phyloP scores from a whole-genome alignment of 2,329 filamentous ascomycete species.

The Microsporum canis region DNA sequence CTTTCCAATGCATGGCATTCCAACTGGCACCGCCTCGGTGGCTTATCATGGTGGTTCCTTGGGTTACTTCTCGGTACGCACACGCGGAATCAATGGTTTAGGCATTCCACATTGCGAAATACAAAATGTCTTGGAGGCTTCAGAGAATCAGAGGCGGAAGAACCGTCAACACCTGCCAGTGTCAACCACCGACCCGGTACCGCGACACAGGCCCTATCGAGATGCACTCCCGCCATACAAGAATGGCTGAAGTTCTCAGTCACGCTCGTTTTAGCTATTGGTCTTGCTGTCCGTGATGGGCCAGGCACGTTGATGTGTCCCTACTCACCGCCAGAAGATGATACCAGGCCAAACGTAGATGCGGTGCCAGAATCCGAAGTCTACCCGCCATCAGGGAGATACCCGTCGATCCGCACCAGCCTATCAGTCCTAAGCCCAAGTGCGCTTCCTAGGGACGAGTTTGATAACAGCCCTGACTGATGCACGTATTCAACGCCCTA shows the following conservation, averaged over 20 bases:
- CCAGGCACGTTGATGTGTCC: slow-evolving; percentile 24
- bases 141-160: background rate
- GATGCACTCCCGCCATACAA: background rate
- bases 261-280: slow-evolving; percentile 38
- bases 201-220: background rate
- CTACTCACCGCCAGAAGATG: background rate
- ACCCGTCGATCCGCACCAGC: background rate
- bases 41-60: slow-evolving; percentile 29
- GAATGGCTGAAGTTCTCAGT: slow-evolving; percentile 39
- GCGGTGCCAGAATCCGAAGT: background rate
- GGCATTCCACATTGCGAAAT: slow-evolving; percentile 1
- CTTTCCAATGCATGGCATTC: slow-evolving; percentile 26
- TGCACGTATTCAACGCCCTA: background rate
- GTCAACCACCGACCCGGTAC: background rate
- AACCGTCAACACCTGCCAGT: background rate
- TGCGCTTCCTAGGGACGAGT: background rate
- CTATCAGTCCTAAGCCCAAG: background rate
- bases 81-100: slow-evolving; percentile 13
- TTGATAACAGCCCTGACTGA: background rate
- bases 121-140: background rate
- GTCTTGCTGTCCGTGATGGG: slow-evolving; percentile 38
- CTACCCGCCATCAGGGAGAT: background rate
- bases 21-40: slow-evolving; percentile 23
- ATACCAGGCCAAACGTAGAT: background rate
- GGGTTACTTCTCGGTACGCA: slow-evolving; percentile 22